Evolutionary conservation across 23 red algal genomes (phyloP).

Genomic region (Gracilaria gracilis): DNA sequence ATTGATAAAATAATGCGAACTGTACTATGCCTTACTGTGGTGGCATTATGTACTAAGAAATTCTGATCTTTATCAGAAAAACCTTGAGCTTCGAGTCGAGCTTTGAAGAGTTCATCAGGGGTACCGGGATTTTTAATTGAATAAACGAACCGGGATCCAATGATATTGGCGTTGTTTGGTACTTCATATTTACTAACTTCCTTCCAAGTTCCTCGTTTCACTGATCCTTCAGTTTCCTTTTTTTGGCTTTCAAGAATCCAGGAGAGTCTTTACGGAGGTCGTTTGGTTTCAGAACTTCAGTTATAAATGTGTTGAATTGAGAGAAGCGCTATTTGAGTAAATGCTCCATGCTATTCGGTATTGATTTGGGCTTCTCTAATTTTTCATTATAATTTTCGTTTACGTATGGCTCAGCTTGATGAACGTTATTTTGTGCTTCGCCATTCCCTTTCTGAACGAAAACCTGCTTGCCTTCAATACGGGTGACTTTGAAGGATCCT

Average conservation of each 20-base stretch:
- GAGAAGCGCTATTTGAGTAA: background rate
- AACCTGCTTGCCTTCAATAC: no score
- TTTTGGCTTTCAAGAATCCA: background rate
- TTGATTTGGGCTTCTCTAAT: background rate
- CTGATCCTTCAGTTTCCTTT: background rate
- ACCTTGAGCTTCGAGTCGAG: constrained; percentile 23
- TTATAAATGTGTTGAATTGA: background rate
- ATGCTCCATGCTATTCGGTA: background rate
- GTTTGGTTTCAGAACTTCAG: background rate
- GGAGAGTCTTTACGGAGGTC: background rate
- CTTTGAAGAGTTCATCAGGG: background rate
- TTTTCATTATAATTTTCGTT: background rate
- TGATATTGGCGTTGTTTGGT: no score
- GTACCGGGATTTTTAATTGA: constrained; percentile 8
- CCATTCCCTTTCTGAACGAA: no score
- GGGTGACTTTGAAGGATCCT: no score
- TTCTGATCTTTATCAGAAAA: background rate
- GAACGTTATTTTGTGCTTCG: background rate
- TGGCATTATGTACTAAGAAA: background rate
- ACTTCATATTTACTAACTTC: no score
- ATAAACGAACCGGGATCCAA: no score
- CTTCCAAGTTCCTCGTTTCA: background rate
- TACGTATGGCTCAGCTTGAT: background rate
- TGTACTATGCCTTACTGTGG: background rate
- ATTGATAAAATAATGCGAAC: background rate